Conservation (phyloP, 106 monocot species). For the Allium fistulosum region DNA sequence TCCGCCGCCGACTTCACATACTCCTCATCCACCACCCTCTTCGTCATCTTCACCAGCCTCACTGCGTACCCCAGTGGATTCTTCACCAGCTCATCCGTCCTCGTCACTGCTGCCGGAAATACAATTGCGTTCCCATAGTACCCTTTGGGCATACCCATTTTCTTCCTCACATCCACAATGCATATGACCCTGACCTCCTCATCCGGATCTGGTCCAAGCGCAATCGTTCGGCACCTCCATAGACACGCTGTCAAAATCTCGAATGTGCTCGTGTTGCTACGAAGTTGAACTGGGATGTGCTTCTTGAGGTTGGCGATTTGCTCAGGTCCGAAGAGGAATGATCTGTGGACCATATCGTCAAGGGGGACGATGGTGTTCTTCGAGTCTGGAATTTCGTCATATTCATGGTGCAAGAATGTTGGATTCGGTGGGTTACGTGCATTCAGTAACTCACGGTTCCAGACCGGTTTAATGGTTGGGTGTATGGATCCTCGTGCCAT, state of each 20-base stretch:
- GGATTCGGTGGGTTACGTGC: constrained; percentile 9
- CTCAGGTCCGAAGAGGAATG: constrained; percentile 37
- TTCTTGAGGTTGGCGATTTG: constrained; percentile 20
- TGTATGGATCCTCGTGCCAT: constrained; percentile 13
- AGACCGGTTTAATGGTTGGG: constrained; percentile 16
- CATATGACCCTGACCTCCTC: constrained; percentile 28
- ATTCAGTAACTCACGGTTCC: constrained; percentile 21
- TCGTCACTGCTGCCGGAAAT: constrained; percentile 32
- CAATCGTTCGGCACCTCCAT: constrained; percentile 18
- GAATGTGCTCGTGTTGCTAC: constrained; percentile 8
- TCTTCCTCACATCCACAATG: constrained; percentile 36
- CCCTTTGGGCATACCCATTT: constrained; percentile 27
- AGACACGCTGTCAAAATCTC: constrained; percentile 28
- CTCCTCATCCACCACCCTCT: constrained; percentile 33
- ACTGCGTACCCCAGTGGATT: constrained; percentile 47
- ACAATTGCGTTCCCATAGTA: constrained; percentile 72
- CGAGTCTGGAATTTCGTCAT: neutral
- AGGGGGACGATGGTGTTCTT: neutral
- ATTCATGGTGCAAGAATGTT: constrained; percentile 19
- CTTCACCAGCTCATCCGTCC: constrained; percentile 24
- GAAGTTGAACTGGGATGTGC: constrained; percentile 10
- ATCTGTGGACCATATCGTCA: constrained; percentile 11
- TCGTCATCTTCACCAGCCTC: constrained; percentile 36
- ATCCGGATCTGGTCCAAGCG: constrained; percentile 9
- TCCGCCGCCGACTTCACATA: constrained; percentile 61